Evolutionary conservation across 257 asterid genomes (phyloP).

Genomic region (Mentha longifolia): DNA sequence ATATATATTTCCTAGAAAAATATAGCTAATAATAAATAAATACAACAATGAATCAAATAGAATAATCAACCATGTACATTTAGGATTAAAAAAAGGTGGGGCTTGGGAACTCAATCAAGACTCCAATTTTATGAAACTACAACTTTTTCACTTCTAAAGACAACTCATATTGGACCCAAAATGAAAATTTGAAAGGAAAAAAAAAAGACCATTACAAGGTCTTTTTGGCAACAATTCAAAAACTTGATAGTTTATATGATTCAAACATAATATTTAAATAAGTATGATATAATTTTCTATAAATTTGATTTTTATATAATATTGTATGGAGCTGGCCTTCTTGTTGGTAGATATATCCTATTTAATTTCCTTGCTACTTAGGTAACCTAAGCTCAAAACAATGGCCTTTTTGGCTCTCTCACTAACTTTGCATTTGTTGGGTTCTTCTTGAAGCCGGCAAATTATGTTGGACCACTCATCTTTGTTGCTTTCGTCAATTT

Average conservation of each 20-base stretch:
- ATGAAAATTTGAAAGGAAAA: no score
- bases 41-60: no score
- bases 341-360: slow-evolving; percentile 29
- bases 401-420: slow-evolving; percentile 18
- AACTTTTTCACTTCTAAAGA: background rate
- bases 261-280: background rate
- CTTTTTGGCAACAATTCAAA: no score
- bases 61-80: no score
- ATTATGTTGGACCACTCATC: slow-evolving; percentile 18
- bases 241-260: no score
- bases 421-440: slow-evolving; percentile 3
- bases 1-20: no score
- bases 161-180: background rate
- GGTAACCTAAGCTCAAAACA: slow-evolving; percentile 23
- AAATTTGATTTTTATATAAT: background rate
- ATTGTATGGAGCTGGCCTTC: background rate
- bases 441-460: slow-evolving; percentile 4
- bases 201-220: no score
- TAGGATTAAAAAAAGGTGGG: background rate
- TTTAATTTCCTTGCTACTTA: background rate
- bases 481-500: slow-evolving; percentile 2
- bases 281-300: background rate
- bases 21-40: no score
- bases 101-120: background rate
- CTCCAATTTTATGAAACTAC: background rate